Percentiles rank a stretch among this genome's conserved stretches.
Conservation (phyloP, 495 filamentous ascomycete species). For the Penicillium macrosclerotiorum region DNA sequence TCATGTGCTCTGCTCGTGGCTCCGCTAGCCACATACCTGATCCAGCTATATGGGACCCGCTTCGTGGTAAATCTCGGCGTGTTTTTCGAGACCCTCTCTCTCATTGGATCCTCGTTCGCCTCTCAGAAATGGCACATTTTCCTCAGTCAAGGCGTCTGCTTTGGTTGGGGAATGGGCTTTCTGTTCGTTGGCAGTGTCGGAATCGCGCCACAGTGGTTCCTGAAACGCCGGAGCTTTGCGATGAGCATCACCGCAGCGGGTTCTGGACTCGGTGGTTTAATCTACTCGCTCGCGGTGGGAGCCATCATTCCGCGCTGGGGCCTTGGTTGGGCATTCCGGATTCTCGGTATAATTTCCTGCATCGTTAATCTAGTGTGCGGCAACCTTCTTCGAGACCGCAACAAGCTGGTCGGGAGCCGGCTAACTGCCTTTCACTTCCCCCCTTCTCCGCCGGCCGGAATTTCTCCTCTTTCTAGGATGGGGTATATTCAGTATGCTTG, state of each 20-base stretch:
- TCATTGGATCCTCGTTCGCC: conserved; percentile 68
- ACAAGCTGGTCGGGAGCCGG: conserved; percentile 62
- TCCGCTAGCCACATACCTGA: conserved; percentile 61
- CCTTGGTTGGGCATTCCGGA: conserved; percentile 70
- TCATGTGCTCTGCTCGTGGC: conserved; percentile 63
- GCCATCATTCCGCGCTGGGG: conserved; percentile 59
- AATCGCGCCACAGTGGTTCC: conserved; percentile 80
- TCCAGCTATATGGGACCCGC: conserved; percentile 52
- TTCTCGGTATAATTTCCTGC: conserved; percentile 65
- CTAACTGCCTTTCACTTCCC: conserved; percentile 62
- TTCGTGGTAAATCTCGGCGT: conserved; percentile 58
- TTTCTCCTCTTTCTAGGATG: conserved; percentile 66
- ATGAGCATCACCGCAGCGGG: conserved; percentile 72
- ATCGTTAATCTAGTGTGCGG: conserved; percentile 61
- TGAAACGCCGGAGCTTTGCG: conserved; percentile 63
- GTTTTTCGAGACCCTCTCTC: conserved; percentile 56
- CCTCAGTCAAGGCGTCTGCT: conserved; percentile 72
- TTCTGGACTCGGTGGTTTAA: conserved; percentile 72
- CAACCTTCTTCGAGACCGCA: conserved; percentile 66
- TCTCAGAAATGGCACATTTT: conserved; percentile 69
- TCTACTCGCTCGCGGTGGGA: conserved; percentile 50
- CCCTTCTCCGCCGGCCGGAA: conserved; percentile 57
- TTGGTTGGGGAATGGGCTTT: conserved; percentile 75
- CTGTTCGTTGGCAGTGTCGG: conserved; percentile 69
- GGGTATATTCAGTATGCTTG: conserved; percentile 69